Conservation (phyloP, 208 protist species). For the Acanthamoeba triangularis region DNA sequence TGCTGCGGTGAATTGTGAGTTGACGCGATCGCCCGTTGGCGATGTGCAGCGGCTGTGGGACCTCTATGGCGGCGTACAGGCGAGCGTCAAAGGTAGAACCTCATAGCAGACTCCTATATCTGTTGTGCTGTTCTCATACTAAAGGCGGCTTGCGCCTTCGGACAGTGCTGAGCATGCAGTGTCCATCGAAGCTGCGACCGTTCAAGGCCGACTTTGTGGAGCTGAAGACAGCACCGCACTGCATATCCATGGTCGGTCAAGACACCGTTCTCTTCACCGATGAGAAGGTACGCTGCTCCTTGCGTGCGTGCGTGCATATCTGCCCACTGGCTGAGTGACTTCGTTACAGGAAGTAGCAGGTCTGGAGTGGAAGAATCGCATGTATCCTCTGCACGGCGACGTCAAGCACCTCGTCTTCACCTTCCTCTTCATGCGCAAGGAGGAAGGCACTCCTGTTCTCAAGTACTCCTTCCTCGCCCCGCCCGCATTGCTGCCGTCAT, state of each 20-base stretch:
- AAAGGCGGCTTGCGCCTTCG: background rate
- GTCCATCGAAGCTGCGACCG: conserved; percentile 27
- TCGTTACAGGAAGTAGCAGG: background rate
- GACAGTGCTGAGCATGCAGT: background rate
- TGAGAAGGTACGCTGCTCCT: background rate
- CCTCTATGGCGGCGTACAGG: conserved; percentile 36
- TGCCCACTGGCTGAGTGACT: background rate
- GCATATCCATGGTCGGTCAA: conserved; percentile 19
- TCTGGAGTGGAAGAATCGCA: conserved; percentile 42
- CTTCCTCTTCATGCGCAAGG: conserved; percentile 62
- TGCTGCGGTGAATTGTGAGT: background rate
- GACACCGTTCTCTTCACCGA: conserved; percentile 14
- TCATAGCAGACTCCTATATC: background rate
- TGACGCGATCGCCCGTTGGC: background rate
- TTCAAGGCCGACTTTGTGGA: conserved; percentile 33
- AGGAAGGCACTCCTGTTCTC: background rate
- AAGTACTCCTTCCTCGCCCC: background rate
- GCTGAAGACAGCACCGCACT: conserved; percentile 56
- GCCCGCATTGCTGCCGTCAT: background rate
- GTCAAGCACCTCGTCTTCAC: conserved; percentile 15
- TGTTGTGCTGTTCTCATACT: background rate
- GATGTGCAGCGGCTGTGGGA: background rate
- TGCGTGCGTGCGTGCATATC: background rate
- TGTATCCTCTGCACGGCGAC: conserved; percentile 29
- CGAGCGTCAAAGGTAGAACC: background rate